Conservation (phyloP, 257 asterid genomes). For the Jacaranda mimosifolia region DNA sequence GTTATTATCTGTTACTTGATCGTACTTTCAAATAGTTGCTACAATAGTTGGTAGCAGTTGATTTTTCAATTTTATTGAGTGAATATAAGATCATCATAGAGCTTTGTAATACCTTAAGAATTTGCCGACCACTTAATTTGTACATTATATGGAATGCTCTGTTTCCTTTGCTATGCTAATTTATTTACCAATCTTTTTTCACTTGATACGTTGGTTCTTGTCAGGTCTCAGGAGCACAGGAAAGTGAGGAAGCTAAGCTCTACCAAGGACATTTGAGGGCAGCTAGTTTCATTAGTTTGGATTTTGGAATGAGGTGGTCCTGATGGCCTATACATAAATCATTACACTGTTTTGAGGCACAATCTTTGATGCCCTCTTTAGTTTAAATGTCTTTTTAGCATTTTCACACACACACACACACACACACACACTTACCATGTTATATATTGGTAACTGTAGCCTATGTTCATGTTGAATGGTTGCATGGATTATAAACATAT, state of each 20-base stretch:
- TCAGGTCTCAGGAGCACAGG: conserved; percentile 1
- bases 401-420: background rate
- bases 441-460: conserved; percentile 3
- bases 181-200: background rate
- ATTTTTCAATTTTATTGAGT: background rate
- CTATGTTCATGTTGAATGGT: background rate
- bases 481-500: background rate
- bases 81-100: background rate
- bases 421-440: background rate
- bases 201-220: background rate
- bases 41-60: background rate
- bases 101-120: no score
- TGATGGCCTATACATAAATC: background rate
- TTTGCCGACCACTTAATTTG: no score
- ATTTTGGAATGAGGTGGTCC: background rate
- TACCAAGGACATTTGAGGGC: background rate
- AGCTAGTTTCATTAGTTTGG: background rate
- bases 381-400: background rate
- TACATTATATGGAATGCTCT: no score
- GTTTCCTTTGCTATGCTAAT: no score
- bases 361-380: conserved; percentile 9
- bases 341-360: background rate
- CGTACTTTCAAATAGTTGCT: background rate
- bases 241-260: background rate
- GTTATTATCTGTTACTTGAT: background rate